Percentiles rank a stretch among this genome's conserved stretches.
Conservation (phyloP, 768 basidiomycete genomes). For the Phaffia tasmanica region DNA sequence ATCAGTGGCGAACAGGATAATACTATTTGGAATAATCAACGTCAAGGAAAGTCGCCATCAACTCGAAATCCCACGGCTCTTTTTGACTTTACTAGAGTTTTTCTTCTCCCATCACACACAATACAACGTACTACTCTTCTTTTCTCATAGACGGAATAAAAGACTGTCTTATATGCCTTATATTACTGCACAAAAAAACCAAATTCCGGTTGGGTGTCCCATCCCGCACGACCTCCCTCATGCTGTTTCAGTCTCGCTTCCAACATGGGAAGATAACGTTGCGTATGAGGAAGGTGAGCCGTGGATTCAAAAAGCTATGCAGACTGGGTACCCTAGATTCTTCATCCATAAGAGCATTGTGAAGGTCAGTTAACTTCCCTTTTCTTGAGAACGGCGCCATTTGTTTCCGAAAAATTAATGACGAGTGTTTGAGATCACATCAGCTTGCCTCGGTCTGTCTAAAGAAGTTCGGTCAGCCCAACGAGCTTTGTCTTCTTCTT, state of each 20-base stretch:
- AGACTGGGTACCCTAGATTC: constrained; percentile 85
- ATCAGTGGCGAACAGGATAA: no score
- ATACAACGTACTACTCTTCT: no score
- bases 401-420: not conserved
- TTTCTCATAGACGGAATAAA: not conserved
- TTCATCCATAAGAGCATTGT: constrained; percentile 77
- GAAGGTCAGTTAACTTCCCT: constrained; percentile 48
- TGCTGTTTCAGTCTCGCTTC: constrained; percentile 88
- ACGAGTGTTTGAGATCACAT: not conserved
- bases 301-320: constrained; percentile 66
- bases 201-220: constrained; percentile 23
- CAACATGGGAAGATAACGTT: constrained; percentile 82
- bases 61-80: no score
- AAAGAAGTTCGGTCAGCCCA: constrained; percentile 59
- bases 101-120: no score
- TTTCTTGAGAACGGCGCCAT: not conserved
- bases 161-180: constrained; percentile 13
- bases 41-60: no score
- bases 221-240: constrained; percentile 48
- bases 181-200: constrained; percentile 16
- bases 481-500: constrained; percentile 69
- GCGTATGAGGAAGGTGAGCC: constrained; percentile 83
- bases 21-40: no score
- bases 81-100: no score
- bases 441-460: constrained; percentile 71